These are phyloP conservation scores for Vigna radiata DNA, from an alignment of 306 rosid genomes.

Conservation along the genomic window DNA sequence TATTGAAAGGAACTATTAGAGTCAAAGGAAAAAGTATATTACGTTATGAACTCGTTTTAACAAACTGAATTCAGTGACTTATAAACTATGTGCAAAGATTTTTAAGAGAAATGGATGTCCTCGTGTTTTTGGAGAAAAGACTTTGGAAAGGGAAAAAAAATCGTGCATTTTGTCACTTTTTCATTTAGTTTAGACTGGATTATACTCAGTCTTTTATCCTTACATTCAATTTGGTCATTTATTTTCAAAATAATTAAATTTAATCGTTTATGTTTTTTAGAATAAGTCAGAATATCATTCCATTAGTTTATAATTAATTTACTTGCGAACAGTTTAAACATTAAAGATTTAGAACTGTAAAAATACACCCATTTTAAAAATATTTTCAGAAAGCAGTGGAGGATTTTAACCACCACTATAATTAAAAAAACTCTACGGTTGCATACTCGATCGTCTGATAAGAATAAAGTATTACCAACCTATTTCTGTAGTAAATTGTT, in stretches of 20 bases:
- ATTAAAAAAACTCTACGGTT: not conserved
- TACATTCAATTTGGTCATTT: too few relatives aligned
- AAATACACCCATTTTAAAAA: too few relatives aligned
- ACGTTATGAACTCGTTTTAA: conserved; percentile 3
- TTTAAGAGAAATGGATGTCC: not conserved
- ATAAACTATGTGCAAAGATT: conserved; percentile 2
- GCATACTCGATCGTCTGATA: conserved; percentile 6
- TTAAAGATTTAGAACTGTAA: too few relatives aligned
- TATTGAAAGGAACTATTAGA: conserved; percentile 15
- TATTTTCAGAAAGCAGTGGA: too few relatives aligned
- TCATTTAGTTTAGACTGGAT: not conserved
- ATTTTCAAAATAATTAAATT: too few relatives aligned
- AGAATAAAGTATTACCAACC: not conserved
- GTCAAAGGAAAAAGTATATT: conserved; percentile 1
- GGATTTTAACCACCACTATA: too few relatives aligned
- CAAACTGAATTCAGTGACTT: not conserved
- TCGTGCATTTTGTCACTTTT: not conserved
- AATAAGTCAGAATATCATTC: too few relatives aligned
- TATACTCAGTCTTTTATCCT: too few relatives aligned
- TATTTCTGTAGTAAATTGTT: not conserved
- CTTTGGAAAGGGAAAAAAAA: not conserved
- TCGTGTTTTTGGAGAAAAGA: not conserved
- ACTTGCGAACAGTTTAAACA: too few relatives aligned
- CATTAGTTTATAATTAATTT: too few relatives aligned
- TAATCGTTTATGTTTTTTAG: too few relatives aligned